Percentiles rank a stretch among this genome's conserved stretches.
These are phyloP conservation scores for Globisporangium parvum DNA, from an alignment of 352 stramenopile genomes.

Conservation along the genomic window DNA sequence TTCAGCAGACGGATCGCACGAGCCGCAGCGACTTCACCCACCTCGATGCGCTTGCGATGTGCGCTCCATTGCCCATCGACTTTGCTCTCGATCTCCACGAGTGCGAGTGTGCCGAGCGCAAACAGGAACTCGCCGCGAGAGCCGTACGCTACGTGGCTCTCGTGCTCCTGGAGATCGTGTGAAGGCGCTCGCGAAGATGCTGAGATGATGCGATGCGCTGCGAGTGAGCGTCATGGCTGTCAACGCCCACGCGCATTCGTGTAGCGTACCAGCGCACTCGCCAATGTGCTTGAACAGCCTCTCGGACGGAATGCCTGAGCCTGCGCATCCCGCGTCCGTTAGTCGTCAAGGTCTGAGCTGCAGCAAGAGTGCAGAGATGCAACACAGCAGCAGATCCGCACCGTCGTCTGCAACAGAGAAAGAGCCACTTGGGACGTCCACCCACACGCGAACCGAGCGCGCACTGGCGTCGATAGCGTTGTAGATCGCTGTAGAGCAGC, in stretches of 20 bases:
- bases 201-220: slow-evolving; percentile 8
- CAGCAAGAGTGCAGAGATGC: not conserved
- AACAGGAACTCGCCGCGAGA: slow-evolving; percentile 44
- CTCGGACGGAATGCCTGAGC: slow-evolving; percentile 49
- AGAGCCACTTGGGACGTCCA: slow-evolving; percentile 38
- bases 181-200: slow-evolving; percentile 27
- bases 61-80: slow-evolving; percentile 45
- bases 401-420: slow-evolving; percentile 71
- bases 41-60: slow-evolving; percentile 63
- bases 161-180: not conserved
- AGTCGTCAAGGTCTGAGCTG: not conserved
- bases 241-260: not conserved
- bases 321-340: slow-evolving; percentile 20
- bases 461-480: slow-evolving; percentile 68
- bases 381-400: slow-evolving; percentile 13
- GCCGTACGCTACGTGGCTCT: slow-evolving; percentile 26
- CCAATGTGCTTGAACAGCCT: slow-evolving; percentile 45
- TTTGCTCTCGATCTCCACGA: slow-evolving; percentile 64
- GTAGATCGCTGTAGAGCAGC: slow-evolving; percentile 51
- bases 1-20: not conserved
- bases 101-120: slow-evolving; percentile 31
- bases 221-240: not conserved
- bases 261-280: slow-evolving; percentile 29
- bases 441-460: slow-evolving; percentile 30
- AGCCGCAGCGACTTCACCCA: slow-evolving; percentile 13